Base-by-base conservation (phyloP, 2,329 filamentous ascomycete genomes). In the Coccinonectria pachysandricola region DNA sequence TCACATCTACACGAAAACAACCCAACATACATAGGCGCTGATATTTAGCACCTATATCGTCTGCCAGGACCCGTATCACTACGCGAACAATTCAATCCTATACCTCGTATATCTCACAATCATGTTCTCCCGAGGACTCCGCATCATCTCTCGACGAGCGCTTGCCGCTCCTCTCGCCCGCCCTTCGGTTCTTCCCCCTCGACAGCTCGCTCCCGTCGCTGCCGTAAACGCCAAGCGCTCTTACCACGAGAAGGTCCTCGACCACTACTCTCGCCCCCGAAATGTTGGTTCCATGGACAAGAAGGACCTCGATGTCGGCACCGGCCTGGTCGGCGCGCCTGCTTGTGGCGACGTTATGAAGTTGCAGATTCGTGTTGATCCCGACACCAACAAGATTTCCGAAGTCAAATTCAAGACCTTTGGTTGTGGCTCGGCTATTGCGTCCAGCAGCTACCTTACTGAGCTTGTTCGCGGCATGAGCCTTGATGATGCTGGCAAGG, bases 391-490 rank as follows among this genome's bases (percentile, higher is more conserved):
- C 56, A 88, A 77, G 44, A 95, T 95, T 53, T 78, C 77, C 46
- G 88, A 95, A 46, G 87, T 93, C 54, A 91, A 92, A 62, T 95
- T 95, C 74, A 95, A 95, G 76, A 95, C 87, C 0, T 95, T 95
- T 52, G 87, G 87, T 26, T 95, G 87, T 55, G 87, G 87, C 29
- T 86, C 79, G 15, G 91, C 91, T 40, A 98, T 98, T 58, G 91
- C 91, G 21, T 88, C 81, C 39, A 92, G 82, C 33, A 91, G 81
- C 51, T 98, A 98, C 55, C 62, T 98, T 47, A 98, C 91, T 2
- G 86, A 94, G 60, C 66, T 98, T 34, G 87, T 98, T 37, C 75
- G 85, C 39, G 91, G 91, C 35, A 98, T 96, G 88, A 93, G 58
- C 43, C 39, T 98, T 41, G 91, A 98, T 46, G 85, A 98, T 55